Percentiles rank a stretch among this genome's conserved stretches.
Evolutionary conservation across 768 basidiomycete genomes (phyloP).

Genomic region (Boletus sp.): DNA sequence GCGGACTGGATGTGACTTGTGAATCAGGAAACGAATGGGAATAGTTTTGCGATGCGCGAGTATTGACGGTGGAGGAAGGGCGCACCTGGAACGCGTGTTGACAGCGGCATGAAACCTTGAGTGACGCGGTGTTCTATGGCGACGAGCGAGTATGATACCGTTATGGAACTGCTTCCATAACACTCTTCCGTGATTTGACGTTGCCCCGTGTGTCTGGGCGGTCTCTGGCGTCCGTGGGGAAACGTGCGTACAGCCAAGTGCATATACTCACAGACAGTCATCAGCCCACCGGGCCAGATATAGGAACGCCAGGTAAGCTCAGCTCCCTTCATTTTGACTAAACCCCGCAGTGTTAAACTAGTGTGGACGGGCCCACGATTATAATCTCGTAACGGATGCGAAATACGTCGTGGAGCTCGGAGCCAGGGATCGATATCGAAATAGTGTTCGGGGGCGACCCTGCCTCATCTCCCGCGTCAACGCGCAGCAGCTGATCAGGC

Average conservation of each 20-base stretch:
- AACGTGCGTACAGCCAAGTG: conserved; percentile 1
- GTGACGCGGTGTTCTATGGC: conserved; percentile 30
- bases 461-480: conserved; percentile 18
- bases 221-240: conserved; percentile 19
- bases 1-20: conserved; percentile 14
- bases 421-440: conserved; percentile 14
- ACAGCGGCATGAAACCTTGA: conserved; percentile 35
- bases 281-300: conserved; percentile 12
- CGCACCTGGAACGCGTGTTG: conserved; percentile 33
- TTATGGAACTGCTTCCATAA: conserved; percentile 31
- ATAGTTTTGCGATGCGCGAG: conserved; percentile 14
- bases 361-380: conserved; percentile 7
- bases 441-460: conserved; percentile 11
- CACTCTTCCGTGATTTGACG: conserved; percentile 23
- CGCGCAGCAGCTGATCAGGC: conserved; percentile 17
- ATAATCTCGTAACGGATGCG: conserved; percentile 22
- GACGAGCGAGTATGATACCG: conserved; percentile 22
- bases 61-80: conserved; percentile 19
- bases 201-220: conserved; percentile 17
- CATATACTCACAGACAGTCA: not conserved
- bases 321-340: conserved; percentile 2
- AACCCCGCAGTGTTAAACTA: conserved; percentile 17
- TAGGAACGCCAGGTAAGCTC: conserved; percentile 4
- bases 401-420: conserved; percentile 23
- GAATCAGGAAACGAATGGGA: conserved; percentile 22